Evolutionary conservation across 768 basidiomycete genomes (phyloP).

Genomic region (Royoungia palumana): DNA sequence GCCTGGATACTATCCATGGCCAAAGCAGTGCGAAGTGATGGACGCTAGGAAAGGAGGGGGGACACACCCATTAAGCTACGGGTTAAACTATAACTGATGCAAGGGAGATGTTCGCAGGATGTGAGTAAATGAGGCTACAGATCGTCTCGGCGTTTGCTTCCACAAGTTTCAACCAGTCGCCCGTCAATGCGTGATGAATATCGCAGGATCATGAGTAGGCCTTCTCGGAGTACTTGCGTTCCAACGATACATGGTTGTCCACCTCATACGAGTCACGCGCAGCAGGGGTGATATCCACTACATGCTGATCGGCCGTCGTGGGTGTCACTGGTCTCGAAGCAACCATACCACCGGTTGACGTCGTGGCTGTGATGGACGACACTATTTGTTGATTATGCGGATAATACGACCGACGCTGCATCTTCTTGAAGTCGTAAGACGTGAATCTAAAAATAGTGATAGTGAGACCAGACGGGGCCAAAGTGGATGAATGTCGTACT

Average conservation of each 20-base stretch:
- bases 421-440: slow-evolving; percentile 88
- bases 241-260: slow-evolving; percentile 37
- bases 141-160: slow-evolving; percentile 9
- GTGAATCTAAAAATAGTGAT: slow-evolving; percentile 59
- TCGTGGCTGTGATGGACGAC: slow-evolving; percentile 67
- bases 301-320: slow-evolving; percentile 41
- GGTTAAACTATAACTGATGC: slow-evolving; percentile 19
- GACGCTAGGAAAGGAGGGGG: slow-evolving; percentile 9
- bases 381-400: slow-evolving; percentile 70
- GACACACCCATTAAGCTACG: slow-evolving; percentile 17
- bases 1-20: slow-evolving; percentile 11
- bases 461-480: neutral
- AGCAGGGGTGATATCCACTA: slow-evolving; percentile 41
- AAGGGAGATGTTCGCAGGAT: slow-evolving; percentile 17
- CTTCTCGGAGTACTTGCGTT: slow-evolving; percentile 47
- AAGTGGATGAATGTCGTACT: slow-evolving; percentile 49
- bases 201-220: slow-evolving; percentile 42
- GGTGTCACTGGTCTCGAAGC: slow-evolving; percentile 77
- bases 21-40: slow-evolving; percentile 5
- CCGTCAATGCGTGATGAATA: neutral
- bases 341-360: slow-evolving; percentile 65
- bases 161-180: neutral
- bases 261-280: slow-evolving; percentile 43
- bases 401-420: slow-evolving; percentile 89
- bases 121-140: slow-evolving; percentile 24